Conservation (phyloP, 2,329 filamentous ascomycete genomes). For the Venturia effusa region DNA sequence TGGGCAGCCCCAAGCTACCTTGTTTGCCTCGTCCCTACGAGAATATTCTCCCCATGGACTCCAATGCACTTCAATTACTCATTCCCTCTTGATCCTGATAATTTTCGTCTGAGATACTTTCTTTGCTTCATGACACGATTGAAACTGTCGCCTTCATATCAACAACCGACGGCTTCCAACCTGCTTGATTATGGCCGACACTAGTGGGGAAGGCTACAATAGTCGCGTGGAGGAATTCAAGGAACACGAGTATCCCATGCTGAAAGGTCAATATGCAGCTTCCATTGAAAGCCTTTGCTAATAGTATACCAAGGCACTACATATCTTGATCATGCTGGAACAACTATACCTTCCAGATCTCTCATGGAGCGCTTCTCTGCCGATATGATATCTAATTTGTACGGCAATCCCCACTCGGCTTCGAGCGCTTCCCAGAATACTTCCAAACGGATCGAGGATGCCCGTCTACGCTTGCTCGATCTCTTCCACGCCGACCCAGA, state of each 20-base stretch:
- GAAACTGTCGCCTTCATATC: background rate
- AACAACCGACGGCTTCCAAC: background rate
- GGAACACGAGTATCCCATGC: constrained; percentile 12
- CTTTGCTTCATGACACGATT: background rate
- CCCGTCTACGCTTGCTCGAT: constrained; percentile 56
- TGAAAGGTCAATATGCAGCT: constrained; percentile 4
- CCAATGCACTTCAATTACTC: background rate
- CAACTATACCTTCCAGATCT: constrained; percentile 72
- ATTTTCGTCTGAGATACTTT: background rate
- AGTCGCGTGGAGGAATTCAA: constrained; percentile 9
- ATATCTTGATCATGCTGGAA: constrained; percentile 93
- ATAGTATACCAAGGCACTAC: constrained; percentile 47
- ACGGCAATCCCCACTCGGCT: constrained; percentile 86
- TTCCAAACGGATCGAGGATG: constrained; percentile 63
- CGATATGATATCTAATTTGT: constrained; percentile 70
- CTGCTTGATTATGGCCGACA: background rate
- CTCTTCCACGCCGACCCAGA: constrained; percentile 76
- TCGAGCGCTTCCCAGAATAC: constrained; percentile 72
- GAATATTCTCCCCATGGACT: background rate
- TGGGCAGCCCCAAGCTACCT: background rate
- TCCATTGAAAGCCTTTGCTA: background rate
- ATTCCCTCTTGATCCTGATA: background rate
- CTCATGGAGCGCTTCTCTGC: constrained; percentile 66
- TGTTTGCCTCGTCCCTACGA: background rate
- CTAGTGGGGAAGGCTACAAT: constrained; percentile 2